Conservation (phyloP, 2,329 filamentous ascomycete species). For the Talaromyces albobiverticillius region DNA sequence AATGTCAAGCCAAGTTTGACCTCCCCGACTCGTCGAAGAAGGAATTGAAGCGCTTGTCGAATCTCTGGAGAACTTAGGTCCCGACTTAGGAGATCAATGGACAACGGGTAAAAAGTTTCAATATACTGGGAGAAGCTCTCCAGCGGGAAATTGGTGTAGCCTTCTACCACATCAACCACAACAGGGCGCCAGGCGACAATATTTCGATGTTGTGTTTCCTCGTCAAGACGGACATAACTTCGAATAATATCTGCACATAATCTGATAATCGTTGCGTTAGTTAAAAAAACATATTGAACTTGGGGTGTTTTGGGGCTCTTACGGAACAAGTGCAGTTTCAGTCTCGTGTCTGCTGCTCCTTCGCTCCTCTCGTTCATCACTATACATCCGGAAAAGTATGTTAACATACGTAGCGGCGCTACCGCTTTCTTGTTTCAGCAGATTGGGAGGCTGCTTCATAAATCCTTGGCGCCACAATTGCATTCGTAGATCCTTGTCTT, state of each 20-base stretch:
- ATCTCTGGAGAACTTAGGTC: slow-evolving; percentile 74
- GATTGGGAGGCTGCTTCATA: slow-evolving; percentile 98
- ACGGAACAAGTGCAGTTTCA: slow-evolving; percentile 84
- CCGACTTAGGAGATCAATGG: slow-evolving; percentile 75
- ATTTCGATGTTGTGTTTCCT: slow-evolving; percentile 95
- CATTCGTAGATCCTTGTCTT: slow-evolving; percentile 92
- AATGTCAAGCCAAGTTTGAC: slow-evolving; percentile 53
- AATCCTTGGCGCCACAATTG: slow-evolving; percentile 95
- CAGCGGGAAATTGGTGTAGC: slow-evolving; percentile 78
- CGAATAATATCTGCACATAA: slow-evolving; percentile 92
- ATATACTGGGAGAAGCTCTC: slow-evolving; percentile 78
- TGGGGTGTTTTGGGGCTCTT: slow-evolving; percentile 28
- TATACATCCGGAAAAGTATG: slow-evolving; percentile 96
- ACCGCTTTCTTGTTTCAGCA: slow-evolving; percentile 94
- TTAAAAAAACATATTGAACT: background rate
- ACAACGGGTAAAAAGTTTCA: slow-evolving; percentile 78
- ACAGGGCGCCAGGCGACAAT: slow-evolving; percentile 96
- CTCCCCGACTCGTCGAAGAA: slow-evolving; percentile 82
- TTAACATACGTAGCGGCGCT: slow-evolving; percentile 92
- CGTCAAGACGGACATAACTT: slow-evolving; percentile 80
- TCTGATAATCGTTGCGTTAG: slow-evolving; percentile 25
- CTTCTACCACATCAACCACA: slow-evolving; percentile 93
- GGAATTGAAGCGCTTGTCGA: slow-evolving; percentile 69
- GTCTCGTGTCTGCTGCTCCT: slow-evolving; percentile 76
- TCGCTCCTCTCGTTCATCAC: slow-evolving; percentile 79